phyloP scores from a whole-genome alignment of 345 rosid genomes.

The Salix koriyanagi region DNA sequence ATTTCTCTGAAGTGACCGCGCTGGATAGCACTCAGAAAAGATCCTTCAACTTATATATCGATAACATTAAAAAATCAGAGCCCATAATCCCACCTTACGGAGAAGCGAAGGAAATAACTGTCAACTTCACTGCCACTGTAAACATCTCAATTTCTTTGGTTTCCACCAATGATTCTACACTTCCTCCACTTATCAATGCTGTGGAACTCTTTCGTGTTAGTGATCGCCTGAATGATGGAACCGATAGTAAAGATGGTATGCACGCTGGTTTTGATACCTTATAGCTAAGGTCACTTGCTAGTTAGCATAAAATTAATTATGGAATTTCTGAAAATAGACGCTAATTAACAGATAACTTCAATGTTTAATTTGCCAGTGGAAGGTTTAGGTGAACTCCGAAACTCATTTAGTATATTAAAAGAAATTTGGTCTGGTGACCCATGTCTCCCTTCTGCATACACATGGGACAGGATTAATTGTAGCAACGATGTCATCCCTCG shows the following conservation, averaged over 20 bases:
- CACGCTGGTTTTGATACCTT: not conserved
- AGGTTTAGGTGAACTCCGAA: constrained; percentile 27
- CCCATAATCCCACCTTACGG: constrained; percentile 32
- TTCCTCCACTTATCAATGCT: constrained; percentile 51
- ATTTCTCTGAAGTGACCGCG: constrained; percentile 40
- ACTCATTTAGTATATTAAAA: constrained; percentile 7
- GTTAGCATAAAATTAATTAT: not conserved
- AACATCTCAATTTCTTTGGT: constrained; percentile 28
- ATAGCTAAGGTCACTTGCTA: not conserved
- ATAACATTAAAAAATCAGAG: not conserved
- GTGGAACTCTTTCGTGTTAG: constrained; percentile 31
- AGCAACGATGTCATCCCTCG: constrained; percentile 28
- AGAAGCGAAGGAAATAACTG: constrained; percentile 13
- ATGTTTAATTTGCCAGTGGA: constrained; percentile 17
- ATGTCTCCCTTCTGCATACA: constrained; percentile 38
- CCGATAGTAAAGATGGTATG: constrained; percentile 33
- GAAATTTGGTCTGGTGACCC: constrained; percentile 44
- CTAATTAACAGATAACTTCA: not conserved
- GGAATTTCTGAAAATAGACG: not conserved
- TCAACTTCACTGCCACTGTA: constrained; percentile 21
- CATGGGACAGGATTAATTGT: constrained; percentile 51
- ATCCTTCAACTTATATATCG: constrained; percentile 24
- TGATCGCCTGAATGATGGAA: constrained; percentile 28
- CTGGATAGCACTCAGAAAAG: constrained; percentile 32
- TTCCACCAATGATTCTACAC: constrained; percentile 36